Evolutionary conservation across 768 basidiomycete species (phyloP).

Genomic region (Coprinopsis sp.): DNA sequence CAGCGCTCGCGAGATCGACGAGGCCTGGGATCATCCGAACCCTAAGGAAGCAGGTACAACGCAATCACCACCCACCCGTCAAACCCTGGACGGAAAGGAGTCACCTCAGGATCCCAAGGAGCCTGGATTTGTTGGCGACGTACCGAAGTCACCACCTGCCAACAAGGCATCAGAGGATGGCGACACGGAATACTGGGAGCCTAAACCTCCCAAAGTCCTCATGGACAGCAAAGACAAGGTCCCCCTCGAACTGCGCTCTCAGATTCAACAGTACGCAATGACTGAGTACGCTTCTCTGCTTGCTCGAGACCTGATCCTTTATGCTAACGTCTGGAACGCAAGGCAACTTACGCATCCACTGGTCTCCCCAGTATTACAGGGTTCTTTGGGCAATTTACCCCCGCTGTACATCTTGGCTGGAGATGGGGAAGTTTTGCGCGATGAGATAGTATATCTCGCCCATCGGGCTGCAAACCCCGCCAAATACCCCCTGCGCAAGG

Average conservation of each 20-base stretch:
- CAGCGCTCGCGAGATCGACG: background rate
- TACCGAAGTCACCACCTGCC: background rate
- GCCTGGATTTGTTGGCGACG: too few relatives aligned
- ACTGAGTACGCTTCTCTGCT: constrained; percentile 47
- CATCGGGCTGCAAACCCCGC: constrained; percentile 76
- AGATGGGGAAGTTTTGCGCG: constrained; percentile 68
- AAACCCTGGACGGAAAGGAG: too few relatives aligned
- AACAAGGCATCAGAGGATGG: constrained; percentile 11
- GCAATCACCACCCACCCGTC: too few relatives aligned
- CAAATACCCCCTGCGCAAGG: constrained; percentile 54
- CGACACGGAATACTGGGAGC: constrained; percentile 40
- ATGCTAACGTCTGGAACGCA: background rate
- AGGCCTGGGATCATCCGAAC: background rate
- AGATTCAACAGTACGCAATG: constrained; percentile 76
- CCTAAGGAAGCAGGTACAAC: too few relatives aligned
- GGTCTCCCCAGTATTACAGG: constrained; percentile 68
- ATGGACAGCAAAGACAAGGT: constrained; percentile 41
- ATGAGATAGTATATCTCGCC: constrained; percentile 74
- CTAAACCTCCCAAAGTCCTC: constrained; percentile 52
- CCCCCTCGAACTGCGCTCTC: constrained; percentile 49
- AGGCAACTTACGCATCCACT: constrained; percentile 64
- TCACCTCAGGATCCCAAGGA: too few relatives aligned
- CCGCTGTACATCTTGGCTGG: constrained; percentile 72
- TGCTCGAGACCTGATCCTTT: background rate
- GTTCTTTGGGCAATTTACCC: constrained; percentile 70